phyloP scores from a whole-genome alignment of 192 early-diverging fungal species.

The Chytriomyces sp. region DNA sequence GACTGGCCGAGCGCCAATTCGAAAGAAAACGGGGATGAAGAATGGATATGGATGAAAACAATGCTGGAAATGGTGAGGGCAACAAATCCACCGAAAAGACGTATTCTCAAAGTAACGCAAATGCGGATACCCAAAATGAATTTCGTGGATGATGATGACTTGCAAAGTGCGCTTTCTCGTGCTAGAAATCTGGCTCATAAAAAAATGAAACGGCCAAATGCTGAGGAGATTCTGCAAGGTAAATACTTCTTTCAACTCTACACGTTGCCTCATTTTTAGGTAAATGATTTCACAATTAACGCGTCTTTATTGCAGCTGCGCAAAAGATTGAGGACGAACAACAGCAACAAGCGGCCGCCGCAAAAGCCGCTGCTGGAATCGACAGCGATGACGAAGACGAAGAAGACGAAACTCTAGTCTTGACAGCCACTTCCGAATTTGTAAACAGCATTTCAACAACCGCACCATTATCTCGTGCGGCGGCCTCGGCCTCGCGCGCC shows the following conservation, averaged over 20 bases:
- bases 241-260: constrained; percentile 35
- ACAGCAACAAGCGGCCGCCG: constrained; percentile 11
- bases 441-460: constrained; percentile 65
- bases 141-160: constrained; percentile 94
- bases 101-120: constrained; percentile 37
- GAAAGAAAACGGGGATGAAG: constrained; percentile 19
- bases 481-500: constrained; percentile 9
- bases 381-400: constrained; percentile 46
- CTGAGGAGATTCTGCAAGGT: constrained; percentile 69
- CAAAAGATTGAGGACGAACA: constrained; percentile 32
- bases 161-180: constrained; percentile 82
- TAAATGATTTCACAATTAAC: not conserved
- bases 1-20: constrained; percentile 25
- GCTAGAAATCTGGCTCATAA: constrained; percentile 68
- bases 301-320: constrained; percentile 31
- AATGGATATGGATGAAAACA: constrained; percentile 45
- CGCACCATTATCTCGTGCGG: constrained; percentile 30
- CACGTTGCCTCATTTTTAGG: constrained; percentile 29
- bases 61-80: not conserved
- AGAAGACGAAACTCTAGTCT: constrained; percentile 59
- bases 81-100: not conserved
- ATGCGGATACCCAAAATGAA: constrained; percentile 56
- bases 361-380: not conserved
- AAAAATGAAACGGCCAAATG: constrained; percentile 48
- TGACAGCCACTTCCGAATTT: constrained; percentile 90